Percentiles rank a stretch among this genome's conserved stretches.
phyloP scores from a whole-genome alignment of 2,329 filamentous ascomycete genomes.

The Colletotrichum nymphaeae region DNA sequence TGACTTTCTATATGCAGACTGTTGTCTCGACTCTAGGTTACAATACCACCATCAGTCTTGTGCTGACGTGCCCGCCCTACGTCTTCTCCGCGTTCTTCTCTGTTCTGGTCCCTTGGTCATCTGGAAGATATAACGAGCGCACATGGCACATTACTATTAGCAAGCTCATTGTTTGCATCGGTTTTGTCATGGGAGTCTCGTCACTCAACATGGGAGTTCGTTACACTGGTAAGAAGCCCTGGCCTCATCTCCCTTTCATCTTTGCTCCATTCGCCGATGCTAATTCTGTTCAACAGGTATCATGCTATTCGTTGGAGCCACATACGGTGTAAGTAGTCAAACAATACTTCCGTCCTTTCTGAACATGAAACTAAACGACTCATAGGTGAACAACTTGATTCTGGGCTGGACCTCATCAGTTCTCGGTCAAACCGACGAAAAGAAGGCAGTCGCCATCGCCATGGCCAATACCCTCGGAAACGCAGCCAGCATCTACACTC shows the following conservation, averaged over 20 bases:
- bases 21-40: slow-evolving; percentile 57
- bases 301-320: slow-evolving; percentile 49
- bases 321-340: slow-evolving; percentile 39
- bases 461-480: slow-evolving; percentile 37
- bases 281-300: slow-evolving; percentile 38
- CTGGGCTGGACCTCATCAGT: slow-evolving; percentile 54
- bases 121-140: slow-evolving; percentile 58
- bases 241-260: too few relatives aligned
- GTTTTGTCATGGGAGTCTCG: slow-evolving; percentile 38
- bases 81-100: slow-evolving; percentile 52
- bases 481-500: slow-evolving; percentile 36
- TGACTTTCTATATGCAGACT: slow-evolving; percentile 29
- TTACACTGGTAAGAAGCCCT: background rate
- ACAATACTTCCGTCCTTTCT: too few relatives aligned
- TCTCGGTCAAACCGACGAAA: slow-evolving; percentile 58
- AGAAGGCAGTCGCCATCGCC: slow-evolving; percentile 57
- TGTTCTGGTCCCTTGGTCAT: slow-evolving; percentile 52
- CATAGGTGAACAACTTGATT: slow-evolving; percentile 53
- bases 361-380: background rate
- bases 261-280: too few relatives aligned
- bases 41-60: slow-evolving; percentile 55
- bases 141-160: slow-evolving; percentile 59
- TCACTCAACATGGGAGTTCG: slow-evolving; percentile 38
- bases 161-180: slow-evolving; percentile 53
- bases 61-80: slow-evolving; percentile 60